phyloP scores from a whole-genome alignment of 257 asterid genomes.

The Capsicum rhomboideum region DNA sequence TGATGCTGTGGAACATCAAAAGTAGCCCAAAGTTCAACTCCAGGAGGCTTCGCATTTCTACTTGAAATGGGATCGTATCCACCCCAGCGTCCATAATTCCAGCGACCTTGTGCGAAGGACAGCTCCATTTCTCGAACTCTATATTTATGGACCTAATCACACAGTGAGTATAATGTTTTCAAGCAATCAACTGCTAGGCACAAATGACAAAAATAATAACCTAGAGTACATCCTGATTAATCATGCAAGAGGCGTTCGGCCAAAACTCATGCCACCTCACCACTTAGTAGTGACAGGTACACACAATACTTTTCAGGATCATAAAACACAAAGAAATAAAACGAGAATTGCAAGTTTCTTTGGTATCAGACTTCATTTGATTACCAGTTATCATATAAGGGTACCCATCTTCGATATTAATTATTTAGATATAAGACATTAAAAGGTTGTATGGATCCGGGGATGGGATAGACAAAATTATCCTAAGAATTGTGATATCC shows the following conservation, averaged over 20 bases:
- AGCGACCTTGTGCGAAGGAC: conserved; percentile 95
- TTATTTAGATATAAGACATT: not conserved
- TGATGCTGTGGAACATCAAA: conserved; percentile 75
- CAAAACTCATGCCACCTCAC: not conserved
- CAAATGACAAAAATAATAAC: not conserved
- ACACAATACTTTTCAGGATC: not conserved
- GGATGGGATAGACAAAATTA: no score
- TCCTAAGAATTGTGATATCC: no score
- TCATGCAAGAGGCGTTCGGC: not conserved
- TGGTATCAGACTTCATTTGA: not conserved
- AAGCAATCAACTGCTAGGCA: not conserved
- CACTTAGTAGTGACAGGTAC: not conserved
- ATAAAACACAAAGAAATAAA: not conserved
- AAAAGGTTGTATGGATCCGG: no score
- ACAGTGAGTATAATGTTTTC: conserved; percentile 7
- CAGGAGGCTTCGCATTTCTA: conserved; percentile 93
- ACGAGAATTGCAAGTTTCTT: not conserved
- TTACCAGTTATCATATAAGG: not conserved
- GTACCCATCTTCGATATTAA: not conserved
- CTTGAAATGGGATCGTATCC: conserved; percentile 84
- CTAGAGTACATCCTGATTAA: not conserved
- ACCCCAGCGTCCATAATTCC: conserved; percentile 97
- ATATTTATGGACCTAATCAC: conserved; percentile 72
- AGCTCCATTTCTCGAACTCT: conserved; percentile 84
- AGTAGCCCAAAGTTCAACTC: conserved; percentile 96